Percentiles rank a stretch among this genome's conserved stretches.
phyloP scores from a whole-genome alignment of 441 rosid genomes.

The Monsonia emarginata region DNA sequence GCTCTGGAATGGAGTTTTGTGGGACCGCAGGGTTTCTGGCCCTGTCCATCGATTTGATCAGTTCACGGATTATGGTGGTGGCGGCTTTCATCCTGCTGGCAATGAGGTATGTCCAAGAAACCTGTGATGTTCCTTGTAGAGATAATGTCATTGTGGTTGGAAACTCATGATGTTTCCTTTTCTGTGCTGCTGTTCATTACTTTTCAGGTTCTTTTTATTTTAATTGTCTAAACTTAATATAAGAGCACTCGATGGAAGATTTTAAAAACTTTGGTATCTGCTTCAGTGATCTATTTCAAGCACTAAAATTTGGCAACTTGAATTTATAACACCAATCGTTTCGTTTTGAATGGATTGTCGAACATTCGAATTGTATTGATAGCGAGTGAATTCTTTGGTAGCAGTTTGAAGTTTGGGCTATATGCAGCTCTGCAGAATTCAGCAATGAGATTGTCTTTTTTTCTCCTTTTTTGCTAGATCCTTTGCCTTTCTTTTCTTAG shows the following conservation, averaged over 20 bases:
- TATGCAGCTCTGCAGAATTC: background rate
- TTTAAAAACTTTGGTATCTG: background rate
- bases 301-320: background rate
- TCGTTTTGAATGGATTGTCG: background rate
- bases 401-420: background rate
- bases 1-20: constrained; percentile 87
- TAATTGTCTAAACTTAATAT: background rate
- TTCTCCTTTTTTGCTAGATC: too few species aligned
- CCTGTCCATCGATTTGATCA: constrained; percentile 75
- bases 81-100: constrained; percentile 97
- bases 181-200: background rate
- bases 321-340: background rate
- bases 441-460: background rate
- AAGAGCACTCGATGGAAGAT: background rate
- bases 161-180: background rate
- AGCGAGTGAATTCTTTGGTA: background rate
- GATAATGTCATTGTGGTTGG: background rate
- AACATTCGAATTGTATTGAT: background rate
- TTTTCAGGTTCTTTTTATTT: background rate
- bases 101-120: constrained; percentile 64
- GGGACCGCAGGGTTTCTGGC: constrained; percentile 66
- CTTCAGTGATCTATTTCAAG: background rate
- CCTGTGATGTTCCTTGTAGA: background rate
- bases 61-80: constrained; percentile 91
- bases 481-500: background rate